A percentile compares a stretch with the other conserved stretches of the same genome.
Evolutionary conservation across 108 stramenopile genomes (phyloP).

Genomic region (Cyclotella choctawhatcheeana): DNA sequence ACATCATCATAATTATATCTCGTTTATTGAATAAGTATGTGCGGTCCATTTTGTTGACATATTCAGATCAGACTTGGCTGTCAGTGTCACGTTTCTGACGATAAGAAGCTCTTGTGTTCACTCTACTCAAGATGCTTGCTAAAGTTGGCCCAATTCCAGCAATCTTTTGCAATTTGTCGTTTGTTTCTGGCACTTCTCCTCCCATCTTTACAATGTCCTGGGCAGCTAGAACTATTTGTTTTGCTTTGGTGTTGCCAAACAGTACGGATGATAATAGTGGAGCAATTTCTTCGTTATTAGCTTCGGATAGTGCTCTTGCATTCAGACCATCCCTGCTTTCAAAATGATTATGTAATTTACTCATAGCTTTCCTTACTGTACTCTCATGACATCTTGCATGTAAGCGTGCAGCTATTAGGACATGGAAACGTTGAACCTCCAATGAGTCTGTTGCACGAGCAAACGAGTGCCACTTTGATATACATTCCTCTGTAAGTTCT

Average conservation of each 20-base stretch:
- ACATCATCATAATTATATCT: too few species aligned
- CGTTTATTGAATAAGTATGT: too few species aligned
- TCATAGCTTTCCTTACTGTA: slow-evolving; percentile 64
- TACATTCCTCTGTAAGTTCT: slow-evolving; percentile 43
- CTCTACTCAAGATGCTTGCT: slow-evolving; percentile 60
- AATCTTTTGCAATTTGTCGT: slow-evolving; percentile 45
- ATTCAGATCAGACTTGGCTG: too few species aligned
- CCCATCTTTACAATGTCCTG: slow-evolving; percentile 53
- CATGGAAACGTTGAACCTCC: slow-evolving; percentile 67
- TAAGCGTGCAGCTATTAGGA: slow-evolving; percentile 69
- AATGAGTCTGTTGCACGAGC: slow-evolving; percentile 52
- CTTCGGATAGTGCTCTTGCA: slow-evolving; percentile 37
- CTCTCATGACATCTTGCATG: slow-evolving; percentile 76
- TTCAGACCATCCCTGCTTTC: slow-evolving; percentile 31
- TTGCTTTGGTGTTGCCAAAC: slow-evolving; percentile 70
- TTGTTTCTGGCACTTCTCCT: slow-evolving; percentile 77
- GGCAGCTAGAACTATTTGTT: slow-evolving; percentile 72
- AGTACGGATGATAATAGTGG: slow-evolving; percentile 55
- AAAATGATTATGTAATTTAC: slow-evolving; percentile 42
- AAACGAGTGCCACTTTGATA: slow-evolving; percentile 69
- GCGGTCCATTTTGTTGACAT: too few species aligned
- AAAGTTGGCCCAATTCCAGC: slow-evolving; percentile 73
- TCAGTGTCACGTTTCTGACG: too few species aligned
- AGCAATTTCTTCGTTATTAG: slow-evolving; percentile 59
- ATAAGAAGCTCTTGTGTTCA: slow-evolving; percentile 58